Evolutionary conservation across 805 yeast genomes (phyloP).

Genomic region (Nakazawaea holstii): DNA sequence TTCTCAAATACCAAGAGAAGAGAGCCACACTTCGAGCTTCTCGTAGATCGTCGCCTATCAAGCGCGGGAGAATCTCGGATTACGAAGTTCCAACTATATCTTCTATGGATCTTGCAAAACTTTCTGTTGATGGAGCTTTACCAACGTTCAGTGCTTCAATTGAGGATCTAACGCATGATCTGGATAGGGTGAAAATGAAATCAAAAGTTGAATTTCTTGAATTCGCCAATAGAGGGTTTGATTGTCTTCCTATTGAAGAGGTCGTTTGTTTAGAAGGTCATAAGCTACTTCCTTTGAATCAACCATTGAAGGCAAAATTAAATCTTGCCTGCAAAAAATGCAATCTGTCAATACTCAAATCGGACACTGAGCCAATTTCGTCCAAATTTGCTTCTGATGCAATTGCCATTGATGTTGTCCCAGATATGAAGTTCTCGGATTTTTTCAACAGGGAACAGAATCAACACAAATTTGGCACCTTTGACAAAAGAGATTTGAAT

Average conservation of each 20-base stretch:
- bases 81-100: conserved; percentile 14
- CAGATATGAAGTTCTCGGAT: conserved; percentile 14
- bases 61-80: conserved; percentile 4
- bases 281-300: conserved; percentile 16
- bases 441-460: conserved; percentile 1
- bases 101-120: conserved; percentile 18
- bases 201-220: background rate
- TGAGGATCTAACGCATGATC: background rate
- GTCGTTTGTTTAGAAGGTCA: background rate
- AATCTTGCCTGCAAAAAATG: conserved; percentile 19
- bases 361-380: conserved; percentile 17
- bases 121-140: background rate
- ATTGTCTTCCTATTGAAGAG: too few species aligned
- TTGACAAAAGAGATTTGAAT: too few species aligned
- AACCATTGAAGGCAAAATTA: conserved; percentile 13
- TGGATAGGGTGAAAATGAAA: background rate
- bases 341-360: conserved; percentile 13
- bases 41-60: conserved; percentile 3
- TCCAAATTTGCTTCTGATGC: conserved; percentile 14
- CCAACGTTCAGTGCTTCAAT: background rate
- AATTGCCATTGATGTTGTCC: conserved; percentile 18
- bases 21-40: background rate
- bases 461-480: background rate
- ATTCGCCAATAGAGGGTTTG: background rate
- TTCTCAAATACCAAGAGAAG: conserved; percentile 12